A percentile compares a stretch with the other conserved stretches of the same genome.
Evolutionary conservation across 2,329 filamentous ascomycete genomes (phyloP).

Genomic region (Nemania abortiva): DNA sequence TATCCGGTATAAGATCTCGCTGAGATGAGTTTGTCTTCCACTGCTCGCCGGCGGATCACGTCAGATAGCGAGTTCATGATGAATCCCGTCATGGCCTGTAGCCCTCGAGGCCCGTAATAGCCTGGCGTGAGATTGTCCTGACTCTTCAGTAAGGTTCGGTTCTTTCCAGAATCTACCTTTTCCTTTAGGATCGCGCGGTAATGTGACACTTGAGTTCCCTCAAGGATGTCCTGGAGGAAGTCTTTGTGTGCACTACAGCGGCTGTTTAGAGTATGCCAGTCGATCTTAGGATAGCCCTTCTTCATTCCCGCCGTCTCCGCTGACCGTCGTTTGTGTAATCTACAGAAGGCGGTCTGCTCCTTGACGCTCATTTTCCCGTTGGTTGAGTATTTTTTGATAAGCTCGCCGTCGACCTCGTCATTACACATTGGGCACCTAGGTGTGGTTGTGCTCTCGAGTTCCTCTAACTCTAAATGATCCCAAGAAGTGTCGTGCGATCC

Average conservation of each 20-base stretch:
- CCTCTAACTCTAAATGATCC: slow-evolving; percentile 33
- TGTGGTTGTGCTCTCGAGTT: slow-evolving; percentile 28
- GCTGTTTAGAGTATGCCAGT: slow-evolving; percentile 72
- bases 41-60: slow-evolving; percentile 70
- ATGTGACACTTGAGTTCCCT: slow-evolving; percentile 66
- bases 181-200: slow-evolving; percentile 70
- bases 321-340: slow-evolving; percentile 68
- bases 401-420: slow-evolving; percentile 64
- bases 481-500: slow-evolving; percentile 39
- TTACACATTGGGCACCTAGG: slow-evolving; percentile 76
- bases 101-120: slow-evolving; percentile 84
- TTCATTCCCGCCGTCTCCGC: slow-evolving; percentile 63
- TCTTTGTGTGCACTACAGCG: slow-evolving; percentile 69
- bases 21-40: slow-evolving; percentile 74
- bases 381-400: slow-evolving; percentile 66
- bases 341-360: slow-evolving; percentile 73
- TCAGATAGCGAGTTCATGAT: slow-evolving; percentile 71
- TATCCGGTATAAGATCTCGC: slow-evolving; percentile 75
- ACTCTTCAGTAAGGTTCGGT: slow-evolving; percentile 70
- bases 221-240: slow-evolving; percentile 70
- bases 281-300: slow-evolving; percentile 75
- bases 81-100: slow-evolving; percentile 77
- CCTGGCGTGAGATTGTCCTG: slow-evolving; percentile 74
- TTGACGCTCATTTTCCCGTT: slow-evolving; percentile 65
- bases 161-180: slow-evolving; percentile 68